A percentile compares a stretch with the other conserved stretches of the same genome.
Conservation (phyloP, 352 stramenopile species). For the Pythium utonaiense region DNA sequence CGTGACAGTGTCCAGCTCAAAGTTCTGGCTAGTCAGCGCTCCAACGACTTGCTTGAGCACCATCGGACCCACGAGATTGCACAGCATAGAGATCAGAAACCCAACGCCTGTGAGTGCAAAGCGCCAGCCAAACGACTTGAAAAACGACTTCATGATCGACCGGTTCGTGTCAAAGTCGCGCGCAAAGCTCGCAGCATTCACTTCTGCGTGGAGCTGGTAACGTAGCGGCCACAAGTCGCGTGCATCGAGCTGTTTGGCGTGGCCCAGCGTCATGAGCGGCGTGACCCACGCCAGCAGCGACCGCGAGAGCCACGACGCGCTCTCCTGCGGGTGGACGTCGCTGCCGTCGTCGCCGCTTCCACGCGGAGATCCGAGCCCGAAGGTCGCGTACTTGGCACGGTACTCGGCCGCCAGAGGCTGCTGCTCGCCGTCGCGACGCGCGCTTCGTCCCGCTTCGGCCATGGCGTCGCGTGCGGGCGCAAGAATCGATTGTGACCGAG, state of each 20-base stretch:
- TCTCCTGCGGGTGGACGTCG: slow-evolving; percentile 5
- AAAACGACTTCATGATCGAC: slow-evolving; percentile 35
- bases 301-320: slow-evolving; percentile 29
- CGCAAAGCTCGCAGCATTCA: slow-evolving; percentile 22
- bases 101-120: slow-evolving; percentile 32
- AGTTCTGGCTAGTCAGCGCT: slow-evolving; percentile 24
- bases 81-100: slow-evolving; percentile 38
- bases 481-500: too few relatives aligned
- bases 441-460: neutral
- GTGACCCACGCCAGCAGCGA: slow-evolving; percentile 47
- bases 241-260: slow-evolving; percentile 39
- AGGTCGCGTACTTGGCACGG: slow-evolving; percentile 5
- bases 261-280: slow-evolving; percentile 40
- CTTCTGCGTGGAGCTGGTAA: slow-evolving; percentile 21
- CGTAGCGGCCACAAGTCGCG: slow-evolving; percentile 45
- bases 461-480: neutral
- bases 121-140: slow-evolving; percentile 33
- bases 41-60: slow-evolving; percentile 43
- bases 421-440: neutral
- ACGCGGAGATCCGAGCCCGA: neutral
- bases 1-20: slow-evolving; percentile 16
- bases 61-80: slow-evolving; percentile 39
- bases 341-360: neutral
- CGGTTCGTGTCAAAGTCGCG: slow-evolving; percentile 26
- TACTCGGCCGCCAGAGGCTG: neutral